phyloP scores from a whole-genome alignment of 352 stramenopile genomes.

The Pythium pyrilobum region DNA sequence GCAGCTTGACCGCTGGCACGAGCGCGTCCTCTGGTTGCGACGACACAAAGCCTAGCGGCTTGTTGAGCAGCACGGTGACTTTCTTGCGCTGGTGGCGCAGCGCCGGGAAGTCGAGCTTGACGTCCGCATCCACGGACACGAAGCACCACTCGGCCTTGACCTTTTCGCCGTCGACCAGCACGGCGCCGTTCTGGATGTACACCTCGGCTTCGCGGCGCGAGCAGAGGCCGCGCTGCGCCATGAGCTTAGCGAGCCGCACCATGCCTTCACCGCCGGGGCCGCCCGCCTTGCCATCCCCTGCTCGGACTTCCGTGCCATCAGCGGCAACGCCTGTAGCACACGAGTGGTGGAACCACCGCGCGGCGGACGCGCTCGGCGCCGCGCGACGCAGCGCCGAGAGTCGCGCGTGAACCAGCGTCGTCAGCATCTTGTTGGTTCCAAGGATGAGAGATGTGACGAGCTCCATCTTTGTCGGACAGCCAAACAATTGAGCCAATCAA shows the following conservation, averaged over 20 bases:
- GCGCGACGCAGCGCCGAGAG: background rate
- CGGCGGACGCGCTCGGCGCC: background rate
- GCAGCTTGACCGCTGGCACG: conserved; percentile 64
- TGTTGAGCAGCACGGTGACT: conserved; percentile 80
- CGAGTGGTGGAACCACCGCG: conserved; percentile 1
- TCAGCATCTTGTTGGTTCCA: too few relatives aligned
- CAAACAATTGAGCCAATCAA: background rate
- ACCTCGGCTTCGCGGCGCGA: conserved; percentile 74
- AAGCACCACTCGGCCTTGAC: conserved; percentile 65
- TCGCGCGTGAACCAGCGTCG: background rate
- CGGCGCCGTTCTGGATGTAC: conserved; percentile 71
- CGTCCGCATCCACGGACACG: conserved; percentile 48
- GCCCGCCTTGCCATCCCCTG: too few relatives aligned
- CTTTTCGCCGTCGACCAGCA: conserved; percentile 70
- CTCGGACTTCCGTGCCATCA: background rate
- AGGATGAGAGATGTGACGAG: too few relatives aligned
- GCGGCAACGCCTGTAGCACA: background rate
- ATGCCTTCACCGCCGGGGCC: conserved; percentile 14
- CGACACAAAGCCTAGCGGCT: conserved; percentile 77
- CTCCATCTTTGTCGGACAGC: too few relatives aligned
- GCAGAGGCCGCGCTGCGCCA: conserved; percentile 71
- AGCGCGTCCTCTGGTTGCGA: conserved; percentile 65
- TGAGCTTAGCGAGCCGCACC: conserved; percentile 75
- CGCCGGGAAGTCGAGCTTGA: conserved; percentile 56
- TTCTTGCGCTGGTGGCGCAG: conserved; percentile 72